Conservation (phyloP, 106 monocot species). For the Narthecium ossifragum region DNA sequence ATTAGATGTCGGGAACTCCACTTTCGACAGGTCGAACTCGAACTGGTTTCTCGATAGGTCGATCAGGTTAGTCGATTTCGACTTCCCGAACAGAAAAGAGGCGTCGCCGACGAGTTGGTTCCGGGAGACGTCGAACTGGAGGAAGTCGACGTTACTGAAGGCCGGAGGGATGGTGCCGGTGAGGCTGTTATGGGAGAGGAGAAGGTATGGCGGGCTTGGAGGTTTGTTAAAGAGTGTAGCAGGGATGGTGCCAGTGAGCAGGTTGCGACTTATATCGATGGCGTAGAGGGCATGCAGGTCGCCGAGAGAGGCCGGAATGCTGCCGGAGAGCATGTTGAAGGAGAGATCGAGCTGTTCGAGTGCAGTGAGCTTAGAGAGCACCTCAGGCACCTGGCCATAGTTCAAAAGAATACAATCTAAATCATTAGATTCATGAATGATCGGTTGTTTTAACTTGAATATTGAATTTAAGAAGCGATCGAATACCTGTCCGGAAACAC, state of each 20-base stretch:
- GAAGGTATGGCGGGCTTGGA: background rate
- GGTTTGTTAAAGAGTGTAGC: background rate
- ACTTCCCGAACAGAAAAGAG: slow-evolving; percentile 20
- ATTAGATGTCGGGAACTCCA: background rate
- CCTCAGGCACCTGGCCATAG: too few relatives aligned
- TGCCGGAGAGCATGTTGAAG: slow-evolving; percentile 5
- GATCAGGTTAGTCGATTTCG: background rate
- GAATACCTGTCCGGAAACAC: slow-evolving; percentile 37
- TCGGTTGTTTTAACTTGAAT: too few relatives aligned
- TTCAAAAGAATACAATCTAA: too few relatives aligned
- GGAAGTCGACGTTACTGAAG: background rate
- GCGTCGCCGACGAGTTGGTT: slow-evolving; percentile 33
- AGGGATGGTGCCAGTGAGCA: slow-evolving; percentile 10
- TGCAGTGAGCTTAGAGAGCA: too few relatives aligned
- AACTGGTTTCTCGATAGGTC: slow-evolving; percentile 30
- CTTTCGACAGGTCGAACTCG: slow-evolving; percentile 14
- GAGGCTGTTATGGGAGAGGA: slow-evolving; percentile 9
- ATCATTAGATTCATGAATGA: too few relatives aligned
- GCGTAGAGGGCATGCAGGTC: background rate
- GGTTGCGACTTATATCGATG: slow-evolving; percentile 3
- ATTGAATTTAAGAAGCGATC: too few relatives aligned
- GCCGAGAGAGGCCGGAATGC: background rate
- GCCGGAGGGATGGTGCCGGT: background rate
- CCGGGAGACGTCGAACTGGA: slow-evolving; percentile 19
- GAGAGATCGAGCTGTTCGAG: background rate